Conservation (phyloP, 768 basidiomycete genomes). For the Suillus ampliporus region DNA sequence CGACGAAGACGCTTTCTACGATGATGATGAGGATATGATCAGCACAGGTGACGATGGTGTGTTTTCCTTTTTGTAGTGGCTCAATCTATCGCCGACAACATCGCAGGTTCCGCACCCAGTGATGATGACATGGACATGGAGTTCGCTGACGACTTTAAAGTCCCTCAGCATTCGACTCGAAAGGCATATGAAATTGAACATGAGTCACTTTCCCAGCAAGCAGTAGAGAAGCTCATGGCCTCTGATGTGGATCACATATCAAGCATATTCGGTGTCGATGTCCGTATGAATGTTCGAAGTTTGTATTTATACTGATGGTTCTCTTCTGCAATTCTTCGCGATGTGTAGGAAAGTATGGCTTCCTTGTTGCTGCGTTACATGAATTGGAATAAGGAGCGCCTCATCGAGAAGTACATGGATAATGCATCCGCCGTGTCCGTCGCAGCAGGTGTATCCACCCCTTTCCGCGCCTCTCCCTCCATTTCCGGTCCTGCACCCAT, state of each 20-base stretch:
- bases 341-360: slow-evolving; percentile 65
- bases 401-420: slow-evolving; percentile 98
- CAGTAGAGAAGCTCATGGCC: slow-evolving; percentile 80
- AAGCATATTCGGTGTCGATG: slow-evolving; percentile 88
- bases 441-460: slow-evolving; percentile 71
- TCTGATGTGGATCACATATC: slow-evolving; percentile 85
- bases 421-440: slow-evolving; percentile 73
- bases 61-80: slow-evolving; percentile 22
- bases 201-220: slow-evolving; percentile 70
- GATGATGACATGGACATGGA: slow-evolving; percentile 79
- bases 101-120: slow-evolving; percentile 45
- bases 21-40: slow-evolving; percentile 72
- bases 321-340: slow-evolving; percentile 9
- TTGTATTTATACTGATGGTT: slow-evolving; percentile 8
- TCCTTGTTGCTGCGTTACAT: slow-evolving; percentile 80
- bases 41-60: slow-evolving; percentile 64
- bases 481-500: slow-evolving; percentile 37
- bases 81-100: slow-evolving; percentile 27
- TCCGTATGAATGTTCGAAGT: slow-evolving; percentile 49
- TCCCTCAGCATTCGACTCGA: slow-evolving; percentile 56
- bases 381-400: slow-evolving; percentile 94
- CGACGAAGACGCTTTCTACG: slow-evolving; percentile 67
- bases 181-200: slow-evolving; percentile 90
- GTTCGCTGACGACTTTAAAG: slow-evolving; percentile 67
- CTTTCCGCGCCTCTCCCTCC: slow-evolving; percentile 27